Base-by-base conservation (phyloP, 805 yeast species). In the Tetrapisispora namnaoensis region DNA sequence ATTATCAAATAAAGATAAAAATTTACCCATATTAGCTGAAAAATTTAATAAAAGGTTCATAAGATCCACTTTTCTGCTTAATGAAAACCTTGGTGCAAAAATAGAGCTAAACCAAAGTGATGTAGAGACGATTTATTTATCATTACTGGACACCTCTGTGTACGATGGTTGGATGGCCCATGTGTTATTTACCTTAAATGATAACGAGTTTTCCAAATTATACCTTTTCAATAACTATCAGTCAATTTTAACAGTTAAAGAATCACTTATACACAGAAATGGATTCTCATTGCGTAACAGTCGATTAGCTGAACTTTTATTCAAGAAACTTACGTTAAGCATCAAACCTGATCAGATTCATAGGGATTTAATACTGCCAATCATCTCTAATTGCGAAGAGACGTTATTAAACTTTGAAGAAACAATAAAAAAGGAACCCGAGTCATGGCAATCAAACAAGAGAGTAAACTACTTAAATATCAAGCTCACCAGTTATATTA, bases 1-100 rank as follows among this genome's bases (percentile, higher is more conserved):
- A 46, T 70, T 71, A 39, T 77, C 82, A 1, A 67, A 82, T 1
- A 67, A 72, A 1, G 70, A 73, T 49, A 72, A 73, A 14, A 70
- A 72, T 20, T 59, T 82, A 18, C 88, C 88, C 0, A 63, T 81
- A 1, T 64, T 79, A 13, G 65, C 82, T 2, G 87, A 82, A 55
- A 80, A 63, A 16, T 55, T 61, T 24, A 54, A 62, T 2, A 65
- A 54, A 42, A 62, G 76, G 44, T 59, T 61, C 24, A 59, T 71
- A 10, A 66, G 77, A 50, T 63, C 71, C 5, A 59, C 71, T 2
- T 56, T 66, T 0, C 55, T 68, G 6, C 63, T 73, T 21, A 66
- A 69, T 41, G 69, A 72, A 16, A 58, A 71, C 24, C 64, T 70
- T 39, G 47, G 63, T 14, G 53, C 70, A 0, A 64, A 69, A 9